Percentiles rank a stretch among this genome's conserved stretches.
These are phyloP conservation scores for Tagetes erecta DNA, from an alignment of 129 eudicot species.

Conservation along the genomic window DNA sequence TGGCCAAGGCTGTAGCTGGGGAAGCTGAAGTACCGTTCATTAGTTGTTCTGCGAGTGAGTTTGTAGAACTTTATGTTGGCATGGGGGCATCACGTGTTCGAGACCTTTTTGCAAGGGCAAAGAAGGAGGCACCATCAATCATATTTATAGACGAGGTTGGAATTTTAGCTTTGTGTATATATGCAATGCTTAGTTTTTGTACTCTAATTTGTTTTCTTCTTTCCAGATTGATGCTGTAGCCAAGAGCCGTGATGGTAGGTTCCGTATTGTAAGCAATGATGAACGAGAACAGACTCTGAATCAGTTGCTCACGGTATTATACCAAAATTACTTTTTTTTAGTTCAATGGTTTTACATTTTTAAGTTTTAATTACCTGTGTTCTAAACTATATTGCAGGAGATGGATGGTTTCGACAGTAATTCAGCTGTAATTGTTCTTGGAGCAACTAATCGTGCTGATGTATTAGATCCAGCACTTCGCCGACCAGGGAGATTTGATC, in stretches of 20 bases:
- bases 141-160: constrained; percentile 96
- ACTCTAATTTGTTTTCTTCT: constrained; percentile 1
- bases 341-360: neutral
- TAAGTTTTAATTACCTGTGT: neutral
- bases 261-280: constrained; percentile 92
- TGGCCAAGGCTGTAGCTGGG: constrained; percentile 99
- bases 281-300: constrained; percentile 96
- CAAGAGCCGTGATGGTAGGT: constrained; percentile 97
- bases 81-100: constrained; percentile 99
- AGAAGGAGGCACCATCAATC: constrained; percentile 97
- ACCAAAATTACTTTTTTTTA: constrained; percentile 15
- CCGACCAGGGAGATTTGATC: constrained; percentile 98
- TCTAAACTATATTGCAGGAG: constrained; percentile 61
- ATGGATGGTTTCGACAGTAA: constrained; percentile 99
- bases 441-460: constrained; percentile 97
- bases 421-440: constrained; percentile 98
- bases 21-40: constrained; percentile 99
- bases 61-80: constrained; percentile 96
- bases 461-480: constrained; percentile 99
- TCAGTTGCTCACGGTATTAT: constrained; percentile 86
- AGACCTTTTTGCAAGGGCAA: constrained; percentile 97
- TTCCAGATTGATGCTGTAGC: constrained; percentile 99
- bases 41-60: constrained; percentile 99
- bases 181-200: neutral
- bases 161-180: constrained; percentile 6